Conservation (phyloP, 768 basidiomycete genomes). For the Lactarius sanguifluus region DNA sequence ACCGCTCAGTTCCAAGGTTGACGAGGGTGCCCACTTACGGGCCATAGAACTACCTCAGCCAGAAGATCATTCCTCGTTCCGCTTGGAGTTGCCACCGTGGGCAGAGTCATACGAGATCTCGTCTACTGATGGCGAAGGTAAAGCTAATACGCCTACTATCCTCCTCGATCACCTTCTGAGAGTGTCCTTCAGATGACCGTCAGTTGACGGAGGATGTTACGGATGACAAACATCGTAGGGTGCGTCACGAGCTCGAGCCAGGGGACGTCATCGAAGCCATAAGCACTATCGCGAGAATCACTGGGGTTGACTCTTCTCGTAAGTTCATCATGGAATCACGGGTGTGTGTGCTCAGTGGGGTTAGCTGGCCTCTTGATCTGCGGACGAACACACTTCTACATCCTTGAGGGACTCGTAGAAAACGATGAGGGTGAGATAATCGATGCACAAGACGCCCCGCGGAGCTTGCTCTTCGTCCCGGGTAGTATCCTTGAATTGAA, state of each 20-base stretch:
- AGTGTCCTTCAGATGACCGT: constrained; percentile 39
- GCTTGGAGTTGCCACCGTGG: constrained; percentile 70
- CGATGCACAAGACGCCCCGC: constrained; percentile 82
- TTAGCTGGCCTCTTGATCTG: constrained; percentile 86
- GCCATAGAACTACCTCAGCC: constrained; percentile 53
- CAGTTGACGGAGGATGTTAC: constrained; percentile 73
- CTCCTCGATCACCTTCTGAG: background rate
- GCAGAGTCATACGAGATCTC: constrained; percentile 69
- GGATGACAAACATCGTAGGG: constrained; percentile 86
- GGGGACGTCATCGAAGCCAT: constrained; percentile 89
- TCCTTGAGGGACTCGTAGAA: constrained; percentile 87
- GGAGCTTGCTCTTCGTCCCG: constrained; percentile 77
- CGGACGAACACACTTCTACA: constrained; percentile 81
- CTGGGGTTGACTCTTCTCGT: constrained; percentile 93
- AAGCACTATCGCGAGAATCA: constrained; percentile 81
- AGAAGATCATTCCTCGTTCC: constrained; percentile 50
- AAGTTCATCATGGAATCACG: constrained; percentile 34
- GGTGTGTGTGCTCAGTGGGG: background rate
- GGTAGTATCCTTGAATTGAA: constrained; percentile 81
- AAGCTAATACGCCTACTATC: constrained; percentile 10
- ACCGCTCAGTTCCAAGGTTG: constrained; percentile 46
- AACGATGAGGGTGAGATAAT: constrained; percentile 86
- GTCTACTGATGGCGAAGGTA: constrained; percentile 62
- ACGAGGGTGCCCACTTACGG: constrained; percentile 45
- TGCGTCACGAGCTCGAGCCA: constrained; percentile 83